These are phyloP conservation scores for Wallacemonas rigidus DNA, from an alignment of 208 protist species.

Conservation along the genomic window DNA sequence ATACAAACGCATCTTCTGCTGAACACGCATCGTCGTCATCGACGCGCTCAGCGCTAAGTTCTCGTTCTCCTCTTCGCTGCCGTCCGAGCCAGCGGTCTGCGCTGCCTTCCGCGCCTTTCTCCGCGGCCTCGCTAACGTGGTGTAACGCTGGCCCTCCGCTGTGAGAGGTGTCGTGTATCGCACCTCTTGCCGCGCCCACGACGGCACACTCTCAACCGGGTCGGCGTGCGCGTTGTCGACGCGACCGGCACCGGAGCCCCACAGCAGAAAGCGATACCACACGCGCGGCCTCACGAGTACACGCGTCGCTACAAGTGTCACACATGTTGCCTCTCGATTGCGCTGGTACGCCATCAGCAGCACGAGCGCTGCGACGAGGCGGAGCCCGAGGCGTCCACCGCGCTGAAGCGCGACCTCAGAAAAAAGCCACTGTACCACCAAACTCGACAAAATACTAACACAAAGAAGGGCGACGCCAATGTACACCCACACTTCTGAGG, in stretches of 20 bases:
- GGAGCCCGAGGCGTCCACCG: conserved; percentile 37
- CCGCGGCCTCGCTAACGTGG: background rate
- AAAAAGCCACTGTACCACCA: conserved; percentile 35
- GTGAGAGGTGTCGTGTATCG: conserved; percentile 23
- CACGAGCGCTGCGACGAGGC: background rate
- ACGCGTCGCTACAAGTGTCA: background rate
- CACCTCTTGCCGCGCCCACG: conserved; percentile 24
- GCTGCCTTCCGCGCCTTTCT: background rate
- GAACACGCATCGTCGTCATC: background rate
- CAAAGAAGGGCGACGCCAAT: background rate
- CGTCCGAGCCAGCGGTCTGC: background rate
- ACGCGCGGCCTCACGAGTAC: conserved; percentile 15
- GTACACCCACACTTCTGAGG: background rate
- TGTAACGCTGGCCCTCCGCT: conserved; percentile 24
- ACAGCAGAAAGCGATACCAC: conserved; percentile 19
- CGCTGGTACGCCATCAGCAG: conserved; percentile 19
- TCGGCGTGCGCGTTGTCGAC: conserved; percentile 31
- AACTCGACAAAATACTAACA: conserved; percentile 19
- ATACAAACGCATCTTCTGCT: conserved; percentile 40
- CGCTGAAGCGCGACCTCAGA: conserved; percentile 29
- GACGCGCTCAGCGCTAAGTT: background rate
- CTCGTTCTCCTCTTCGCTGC: background rate
- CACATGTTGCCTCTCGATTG: conserved; percentile 49
- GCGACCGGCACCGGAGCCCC: conserved; percentile 16
- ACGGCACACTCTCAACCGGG: conserved; percentile 29